A percentile compares a stretch with the other conserved stretches of the same genome.
These are phyloP conservation scores for Rubus parviflorus DNA, from an alignment of 306 rosid genomes.

Conservation along the genomic window DNA sequence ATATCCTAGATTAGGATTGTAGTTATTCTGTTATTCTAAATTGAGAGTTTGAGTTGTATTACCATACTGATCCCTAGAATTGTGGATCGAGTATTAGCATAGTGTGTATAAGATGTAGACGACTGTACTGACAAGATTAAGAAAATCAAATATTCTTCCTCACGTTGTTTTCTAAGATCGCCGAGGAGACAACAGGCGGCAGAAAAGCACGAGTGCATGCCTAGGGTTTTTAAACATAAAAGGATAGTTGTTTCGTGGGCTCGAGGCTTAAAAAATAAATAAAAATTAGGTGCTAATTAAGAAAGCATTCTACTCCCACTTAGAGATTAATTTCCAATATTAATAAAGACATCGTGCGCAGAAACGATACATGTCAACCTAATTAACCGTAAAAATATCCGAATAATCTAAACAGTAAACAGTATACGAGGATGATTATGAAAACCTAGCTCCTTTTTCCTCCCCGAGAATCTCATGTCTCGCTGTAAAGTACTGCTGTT, in stretches of 20 bases:
- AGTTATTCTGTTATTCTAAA: no score
- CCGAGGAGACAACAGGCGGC: no score
- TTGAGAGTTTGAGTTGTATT: no score
- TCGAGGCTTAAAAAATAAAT: neutral
- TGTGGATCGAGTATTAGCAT: no score
- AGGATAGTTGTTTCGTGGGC: neutral
- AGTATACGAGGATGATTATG: neutral
- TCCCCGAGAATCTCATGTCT: neutral
- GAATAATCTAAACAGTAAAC: neutral
- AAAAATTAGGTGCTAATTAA: neutral
- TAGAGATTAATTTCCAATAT: neutral
- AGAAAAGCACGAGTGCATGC: neutral
- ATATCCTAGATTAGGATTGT: no score
- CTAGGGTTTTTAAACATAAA: neutral
- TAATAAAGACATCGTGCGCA: neutral
- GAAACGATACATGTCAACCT: neutral
- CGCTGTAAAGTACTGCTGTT: neutral
- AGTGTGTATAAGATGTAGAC: no score
- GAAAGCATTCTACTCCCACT: neutral
- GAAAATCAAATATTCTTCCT: no score
- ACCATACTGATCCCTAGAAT: no score
- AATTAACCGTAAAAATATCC: neutral
- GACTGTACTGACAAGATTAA: no score
- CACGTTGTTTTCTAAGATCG: no score
- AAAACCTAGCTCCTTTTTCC: no score